Base-by-base conservation (phyloP, 2,329 filamentous ascomycete species). In the Corniculantispora saksenae region DNA sequence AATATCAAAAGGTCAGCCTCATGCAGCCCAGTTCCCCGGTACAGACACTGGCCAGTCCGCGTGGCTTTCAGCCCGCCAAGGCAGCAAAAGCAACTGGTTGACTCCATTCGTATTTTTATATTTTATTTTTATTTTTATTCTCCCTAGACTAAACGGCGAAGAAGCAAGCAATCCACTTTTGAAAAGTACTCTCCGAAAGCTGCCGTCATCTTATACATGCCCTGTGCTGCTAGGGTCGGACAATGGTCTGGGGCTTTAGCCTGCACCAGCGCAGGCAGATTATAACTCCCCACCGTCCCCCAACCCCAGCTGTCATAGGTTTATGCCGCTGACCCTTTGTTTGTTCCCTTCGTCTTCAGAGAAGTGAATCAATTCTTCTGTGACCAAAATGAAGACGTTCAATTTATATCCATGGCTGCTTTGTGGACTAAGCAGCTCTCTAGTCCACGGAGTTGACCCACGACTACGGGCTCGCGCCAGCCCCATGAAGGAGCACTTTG, bases 1-100 rank as follows among this genome's bases (percentile, higher is more conserved):
- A 23, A 35, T 40, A n/a, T 13, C 27, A 32, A 48, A 48, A n/a
- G 19, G 43, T 40, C 60, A 62, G 60, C 60, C 60, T 63, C 60
- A 63, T 56, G 40, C 60, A 63, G 27, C 60, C 60, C 51, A 29
- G 40, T 40, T 38, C 23, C 25, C n/a, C 47, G 38, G 50, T n/a
- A 50, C 32, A 47, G 38, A n/a, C 19, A 12, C 32, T 17, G 10
- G 10, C 50, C 23, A 23, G 5, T 17, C 50, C 51, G 51, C 60
- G 43, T 55, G 60, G 50, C 50, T 56, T 63, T 63, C 60, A 63
- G 51, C 60, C 60, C 27, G 51, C 60, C 17, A 45, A 55, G 35
- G 51, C 40, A 32, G 10, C 25, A 48, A 55, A 56, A 63, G 51
- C n/a, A 63, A 63, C 13, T 29, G 58, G 38, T 38, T 25, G 23